Conservation (phyloP, 148 eudicot genomes). For the Fagopyrum esculentum region DNA sequence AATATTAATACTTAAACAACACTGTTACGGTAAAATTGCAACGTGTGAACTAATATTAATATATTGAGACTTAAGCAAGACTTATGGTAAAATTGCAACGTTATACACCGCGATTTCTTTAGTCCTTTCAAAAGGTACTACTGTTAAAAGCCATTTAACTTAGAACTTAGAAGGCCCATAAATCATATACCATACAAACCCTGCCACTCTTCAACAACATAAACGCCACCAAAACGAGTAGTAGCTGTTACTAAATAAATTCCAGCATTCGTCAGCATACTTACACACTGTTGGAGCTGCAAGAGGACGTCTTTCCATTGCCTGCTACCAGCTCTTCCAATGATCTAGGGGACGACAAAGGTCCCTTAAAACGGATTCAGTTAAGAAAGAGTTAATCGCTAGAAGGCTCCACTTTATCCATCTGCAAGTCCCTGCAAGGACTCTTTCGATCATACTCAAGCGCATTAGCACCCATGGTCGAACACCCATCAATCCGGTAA, state of each 20-base stretch:
- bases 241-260: not conserved
- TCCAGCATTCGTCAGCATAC: not conserved
- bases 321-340: not conserved
- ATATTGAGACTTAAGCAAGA: not conserved
- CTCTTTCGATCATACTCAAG: constrained; percentile 27
- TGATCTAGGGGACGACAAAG: too few species aligned
- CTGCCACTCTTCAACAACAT: not conserved
- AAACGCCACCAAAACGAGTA: not conserved
- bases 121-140: not conserved
- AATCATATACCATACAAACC: not conserved
- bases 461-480: constrained; percentile 30
- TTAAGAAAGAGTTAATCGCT: not conserved
- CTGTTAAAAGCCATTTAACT: not conserved
- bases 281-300: not conserved
- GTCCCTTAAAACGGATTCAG: not conserved
- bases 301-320: not conserved
- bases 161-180: not conserved
- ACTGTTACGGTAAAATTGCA: too few species aligned
- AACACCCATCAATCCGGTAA: constrained; percentile 29
- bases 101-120: not conserved
- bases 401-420: constrained; percentile 28
- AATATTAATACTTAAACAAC: not conserved
- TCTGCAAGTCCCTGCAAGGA: constrained; percentile 22
- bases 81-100: not conserved
- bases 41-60: not conserved